phyloP scores from a whole-genome alignment of 306 rosid species.

The Gastrolobium bilobum region DNA sequence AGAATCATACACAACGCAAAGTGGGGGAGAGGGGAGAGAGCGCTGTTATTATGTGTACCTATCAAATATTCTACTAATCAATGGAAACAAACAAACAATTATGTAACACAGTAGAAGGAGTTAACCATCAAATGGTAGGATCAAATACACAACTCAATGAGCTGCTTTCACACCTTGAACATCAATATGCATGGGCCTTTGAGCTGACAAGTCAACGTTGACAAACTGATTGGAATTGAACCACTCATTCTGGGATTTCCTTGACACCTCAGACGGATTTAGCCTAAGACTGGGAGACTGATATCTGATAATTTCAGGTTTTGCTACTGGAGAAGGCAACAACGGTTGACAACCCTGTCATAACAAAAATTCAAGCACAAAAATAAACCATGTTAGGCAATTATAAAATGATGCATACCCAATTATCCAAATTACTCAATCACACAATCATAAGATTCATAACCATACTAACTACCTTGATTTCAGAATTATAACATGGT shows the following conservation, averaged over 20 bases:
- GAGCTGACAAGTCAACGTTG: slow-evolving; percentile 57
- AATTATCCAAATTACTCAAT: neutral
- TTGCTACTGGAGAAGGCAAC: slow-evolving; percentile 53
- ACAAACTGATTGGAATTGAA: slow-evolving; percentile 54
- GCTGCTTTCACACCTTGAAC: slow-evolving; percentile 68
- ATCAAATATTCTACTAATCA: neutral
- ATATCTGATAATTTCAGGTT: slow-evolving; percentile 58
- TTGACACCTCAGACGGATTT: slow-evolving; percentile 54
- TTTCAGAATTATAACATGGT: neutral
- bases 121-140: slow-evolving; percentile 36
- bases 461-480: neutral
- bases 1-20: neutral
- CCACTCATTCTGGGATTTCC: slow-evolving; percentile 59
- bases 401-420: slow-evolving; percentile 7
- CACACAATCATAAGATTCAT: neutral
- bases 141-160: slow-evolving; percentile 41
- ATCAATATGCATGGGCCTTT: slow-evolving; percentile 59
- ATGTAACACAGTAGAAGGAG: neutral
- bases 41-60: neutral
- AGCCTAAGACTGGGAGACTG: slow-evolving; percentile 55
- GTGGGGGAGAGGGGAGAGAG: neutral
- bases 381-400: slow-evolving; percentile 2
- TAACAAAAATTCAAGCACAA: slow-evolving; percentile 22
- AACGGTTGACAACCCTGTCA: slow-evolving; percentile 70
- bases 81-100: neutral